These are phyloP conservation scores for Aspergillus pseudoviridinutans DNA, from an alignment of 2,329 filamentous ascomycete species.

Conservation along the genomic window DNA sequence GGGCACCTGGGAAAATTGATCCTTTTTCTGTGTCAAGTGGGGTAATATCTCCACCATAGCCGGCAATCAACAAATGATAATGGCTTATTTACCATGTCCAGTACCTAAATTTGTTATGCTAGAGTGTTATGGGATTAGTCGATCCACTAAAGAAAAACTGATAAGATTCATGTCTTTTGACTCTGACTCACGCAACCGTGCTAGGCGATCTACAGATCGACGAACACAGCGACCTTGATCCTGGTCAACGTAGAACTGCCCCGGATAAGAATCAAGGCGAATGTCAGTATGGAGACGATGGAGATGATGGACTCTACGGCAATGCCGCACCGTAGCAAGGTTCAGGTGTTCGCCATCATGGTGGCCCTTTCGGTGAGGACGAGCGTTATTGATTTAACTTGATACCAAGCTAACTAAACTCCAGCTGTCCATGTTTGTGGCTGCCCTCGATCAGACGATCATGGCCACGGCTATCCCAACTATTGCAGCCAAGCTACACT, in stretches of 20 bases:
- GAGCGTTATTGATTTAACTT: too few species aligned
- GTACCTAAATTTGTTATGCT: background rate
- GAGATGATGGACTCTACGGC: background rate
- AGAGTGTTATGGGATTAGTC: background rate
- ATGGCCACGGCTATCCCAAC: slow-evolving; percentile 59
- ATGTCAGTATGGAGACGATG: background rate
- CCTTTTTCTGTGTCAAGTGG: too few species aligned
- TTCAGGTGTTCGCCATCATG: background rate
- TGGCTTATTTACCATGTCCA: too few species aligned
- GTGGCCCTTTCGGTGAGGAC: background rate
- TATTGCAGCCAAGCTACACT: slow-evolving; percentile 58
- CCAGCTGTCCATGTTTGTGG: background rate
- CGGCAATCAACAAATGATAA: background rate
- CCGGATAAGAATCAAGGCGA: background rate
- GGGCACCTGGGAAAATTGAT: too few species aligned
- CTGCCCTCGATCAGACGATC: slow-evolving; percentile 46
- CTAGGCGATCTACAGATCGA: background rate
- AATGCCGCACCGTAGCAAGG: background rate
- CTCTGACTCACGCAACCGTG: background rate
- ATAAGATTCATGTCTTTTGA: background rate
- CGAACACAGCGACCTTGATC: too few species aligned
- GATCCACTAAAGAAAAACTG: background rate
- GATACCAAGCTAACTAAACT: background rate
- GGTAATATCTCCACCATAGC: background rate
- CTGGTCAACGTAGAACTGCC: background rate